Base-by-base conservation (phyloP, 2,329 filamentous ascomycete species). In the Fusarium metavorans region DNA sequence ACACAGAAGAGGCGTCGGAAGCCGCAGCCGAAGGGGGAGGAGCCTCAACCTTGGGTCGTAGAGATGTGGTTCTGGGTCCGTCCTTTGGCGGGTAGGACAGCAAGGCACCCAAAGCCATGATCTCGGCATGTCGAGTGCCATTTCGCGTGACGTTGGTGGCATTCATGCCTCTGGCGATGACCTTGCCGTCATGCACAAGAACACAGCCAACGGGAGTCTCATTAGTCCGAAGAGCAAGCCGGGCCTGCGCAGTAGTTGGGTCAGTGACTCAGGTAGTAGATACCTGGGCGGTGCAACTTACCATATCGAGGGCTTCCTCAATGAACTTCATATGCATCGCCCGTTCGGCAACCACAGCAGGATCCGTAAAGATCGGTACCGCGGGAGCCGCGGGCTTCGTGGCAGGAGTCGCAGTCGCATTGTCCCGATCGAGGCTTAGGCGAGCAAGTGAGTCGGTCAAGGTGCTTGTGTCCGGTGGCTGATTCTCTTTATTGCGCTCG, bases 131-230 rank as follows among this genome's bases (percentile, higher is more conserved):
- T 30, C 95, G 92, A 56, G 97, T 98, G 52, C 97, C 97, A 85
- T 97, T 92, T 57, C 96, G 91, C 30, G 94, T 97, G 76, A 94
- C 89, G 79, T 98, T 99, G 63, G 97, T 99, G 73, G 97, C 97
- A 79, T 99, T 99, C 94, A 98, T 98, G 72, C 97, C 97, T 73
- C 89, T 90, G 48, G 94, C 95, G 75, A 99, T 95, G 73, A 98
- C 89, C 76, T 91, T 88, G 74, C 91, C 92, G 32, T 94, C 84
- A 81, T 95, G 90, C 25, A 98, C 95, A 63, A 99, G 92, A 35
- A 99, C 95, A 83, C 97, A 99, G 58, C 97, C 97, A 23, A 99
- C 97, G 1, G 97, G 97, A 2, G 97, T 98, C 85, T 99, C 97
- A 77, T 97, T 95, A 71, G 91, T 94, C 76, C 87, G 86, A 58